Evolutionary conservation across 768 basidiomycete species (phyloP), one percentile per base, ranked within the genome.

Genomic region (Boletus rubroflammeus): DNA sequence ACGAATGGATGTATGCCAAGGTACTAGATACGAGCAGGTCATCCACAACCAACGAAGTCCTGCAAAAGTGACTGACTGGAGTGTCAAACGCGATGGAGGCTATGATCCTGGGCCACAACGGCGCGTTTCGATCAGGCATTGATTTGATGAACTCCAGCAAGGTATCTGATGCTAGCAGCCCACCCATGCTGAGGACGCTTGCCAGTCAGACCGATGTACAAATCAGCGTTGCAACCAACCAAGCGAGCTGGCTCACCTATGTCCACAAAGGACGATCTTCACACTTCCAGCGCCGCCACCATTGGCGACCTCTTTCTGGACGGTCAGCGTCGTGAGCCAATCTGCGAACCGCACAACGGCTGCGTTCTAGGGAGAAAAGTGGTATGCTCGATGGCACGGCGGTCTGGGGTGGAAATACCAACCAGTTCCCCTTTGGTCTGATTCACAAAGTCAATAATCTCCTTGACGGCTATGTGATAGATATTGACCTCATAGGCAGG

Each of bases 341-440:
- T 96, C 93, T 8, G 91, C 83, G 69, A 97, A 95, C 8, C 83
- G 82, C 29, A 86, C 81, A 3, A 93, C 88, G 14, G 94, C 92
- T 65, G 85, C 85, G 43, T 78, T 81, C 92, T 94, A 58, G 28
- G 47, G 50, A 35, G 50, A 41, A 40, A 41, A 11, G n/a, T 21
- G 42, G 29, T 49, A 19, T 31, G 41, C 9, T 58, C 43, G 50
- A 44, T 29, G 35, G 47, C 29, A 51, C 14, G 26, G 43, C 3
- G 15, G 21, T 26, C 40, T 36, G 29, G 19, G n/a, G 39, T 32
- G 42, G 34, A 51, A 39, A 55, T 45, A 75, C 84, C 60, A 65
- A 94, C 93, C 70, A 97, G 72, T 51, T 94, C 87, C 41, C 94
- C 94, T 71, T 92, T 93, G 7, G 94, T 96, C 88, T 93, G 51